Evolutionary conservation across 495 filamentous ascomycete species (phyloP).

Genomic region (Hypoxylon crocopeplum): DNA sequence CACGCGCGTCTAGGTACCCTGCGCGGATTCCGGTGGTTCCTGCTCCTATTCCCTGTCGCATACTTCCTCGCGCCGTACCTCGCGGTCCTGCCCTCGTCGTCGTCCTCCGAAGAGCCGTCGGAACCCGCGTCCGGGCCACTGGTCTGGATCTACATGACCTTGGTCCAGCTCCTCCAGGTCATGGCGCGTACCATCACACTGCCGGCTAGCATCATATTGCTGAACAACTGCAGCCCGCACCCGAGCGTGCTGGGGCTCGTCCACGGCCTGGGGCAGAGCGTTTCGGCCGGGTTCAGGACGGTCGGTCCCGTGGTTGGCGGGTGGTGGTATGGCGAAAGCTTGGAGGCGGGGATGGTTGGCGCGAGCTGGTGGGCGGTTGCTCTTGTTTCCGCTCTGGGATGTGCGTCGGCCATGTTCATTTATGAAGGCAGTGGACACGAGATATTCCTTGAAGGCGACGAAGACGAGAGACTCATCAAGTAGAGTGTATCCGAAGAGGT

Average conservation of each 20-base stretch:
- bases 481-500: too few species aligned
- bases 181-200: constrained; percentile 80
- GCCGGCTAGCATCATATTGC: constrained; percentile 76
- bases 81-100: constrained; percentile 68
- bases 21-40: constrained; percentile 70
- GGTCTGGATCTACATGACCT: constrained; percentile 73
- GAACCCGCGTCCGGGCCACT: constrained; percentile 68
- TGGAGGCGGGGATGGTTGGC: constrained; percentile 74
- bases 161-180: constrained; percentile 75
- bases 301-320: constrained; percentile 78
- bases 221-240: constrained; percentile 85
- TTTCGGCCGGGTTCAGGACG: constrained; percentile 73
- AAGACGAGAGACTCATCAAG: too few species aligned
- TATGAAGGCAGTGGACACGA: constrained; percentile 77
- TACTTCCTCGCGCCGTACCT: constrained; percentile 79
- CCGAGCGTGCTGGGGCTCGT: constrained; percentile 81
- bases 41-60: constrained; percentile 74
- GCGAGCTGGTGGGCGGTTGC: constrained; percentile 79
- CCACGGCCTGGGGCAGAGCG: constrained; percentile 81
- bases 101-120: constrained; percentile 63
- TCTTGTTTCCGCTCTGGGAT: constrained; percentile 66
- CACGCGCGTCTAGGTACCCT: constrained; percentile 71
- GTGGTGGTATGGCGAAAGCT: constrained; percentile 71
- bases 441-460: constrained; percentile 70
- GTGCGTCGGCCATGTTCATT: constrained; percentile 68